These are phyloP conservation scores for Lignosus rhinocerotis DNA, from an alignment of 1,284 basidiomycete species.

Conservation along the genomic window DNA sequence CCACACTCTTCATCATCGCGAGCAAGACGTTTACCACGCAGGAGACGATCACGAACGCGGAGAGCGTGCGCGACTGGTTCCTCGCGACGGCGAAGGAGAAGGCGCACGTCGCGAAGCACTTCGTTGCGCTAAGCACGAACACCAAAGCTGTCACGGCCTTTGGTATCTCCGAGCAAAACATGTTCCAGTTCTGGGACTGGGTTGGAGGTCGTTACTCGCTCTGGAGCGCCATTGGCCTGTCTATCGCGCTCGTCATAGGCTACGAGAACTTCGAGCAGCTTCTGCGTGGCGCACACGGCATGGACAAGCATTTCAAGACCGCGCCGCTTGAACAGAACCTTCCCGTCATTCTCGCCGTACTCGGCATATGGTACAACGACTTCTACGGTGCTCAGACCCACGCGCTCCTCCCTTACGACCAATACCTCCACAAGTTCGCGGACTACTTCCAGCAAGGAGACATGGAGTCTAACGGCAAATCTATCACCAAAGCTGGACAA, in stretches of 20 bases:
- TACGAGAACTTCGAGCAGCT: slow-evolving; percentile 94
- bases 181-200: slow-evolving; percentile 99
- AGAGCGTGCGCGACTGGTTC: slow-evolving; percentile 95
- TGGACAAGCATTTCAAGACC: slow-evolving; percentile 96
- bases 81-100: slow-evolving; percentile 81
- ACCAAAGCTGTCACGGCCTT: slow-evolving; percentile 93
- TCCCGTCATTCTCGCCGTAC: slow-evolving; percentile 87
- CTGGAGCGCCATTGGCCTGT: slow-evolving; percentile 97
- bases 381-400: slow-evolving; percentile 97
- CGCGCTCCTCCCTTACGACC: slow-evolving; percentile 94
- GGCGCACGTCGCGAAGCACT: slow-evolving; percentile 96
- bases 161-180: slow-evolving; percentile 90
- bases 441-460: slow-evolving; percentile 99
- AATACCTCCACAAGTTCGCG: slow-evolving; percentile 98
- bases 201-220: slow-evolving; percentile 98
- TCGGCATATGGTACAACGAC: slow-evolving; percentile 99
- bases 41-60: slow-evolving; percentile 99
- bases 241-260: slow-evolving; percentile 91
- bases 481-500: slow-evolving; percentile 89
- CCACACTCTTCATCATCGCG: slow-evolving; percentile 96
- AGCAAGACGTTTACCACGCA: slow-evolving; percentile 99
- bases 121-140: slow-evolving; percentile 97
- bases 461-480: slow-evolving; percentile 99
- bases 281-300: slow-evolving; percentile 91
- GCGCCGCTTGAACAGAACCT: slow-evolving; percentile 90